Evolutionary conservation across 176 grass and related monocot genomes (phyloP).

Genomic region (Aegilops bicornis): DNA sequence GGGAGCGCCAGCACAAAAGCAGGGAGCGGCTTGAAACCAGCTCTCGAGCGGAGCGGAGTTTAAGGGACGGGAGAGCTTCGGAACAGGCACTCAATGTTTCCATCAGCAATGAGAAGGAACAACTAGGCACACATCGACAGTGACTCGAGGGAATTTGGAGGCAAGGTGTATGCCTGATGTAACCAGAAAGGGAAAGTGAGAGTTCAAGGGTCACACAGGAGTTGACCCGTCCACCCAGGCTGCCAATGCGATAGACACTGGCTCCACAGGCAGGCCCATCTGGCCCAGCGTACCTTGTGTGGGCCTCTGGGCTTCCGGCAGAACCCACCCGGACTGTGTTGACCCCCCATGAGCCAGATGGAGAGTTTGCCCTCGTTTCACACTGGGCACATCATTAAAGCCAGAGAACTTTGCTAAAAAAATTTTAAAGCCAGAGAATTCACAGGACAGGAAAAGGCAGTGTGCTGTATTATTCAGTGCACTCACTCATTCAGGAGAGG

Average conservation of each 20-base stretch:
- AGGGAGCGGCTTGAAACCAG: too few relatives aligned
- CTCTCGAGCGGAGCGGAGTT: too few relatives aligned
- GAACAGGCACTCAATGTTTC: background rate
- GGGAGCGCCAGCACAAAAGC: too few relatives aligned
- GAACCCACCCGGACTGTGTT: constrained; percentile 34
- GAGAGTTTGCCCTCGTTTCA: constrained; percentile 22
- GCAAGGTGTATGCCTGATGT: background rate
- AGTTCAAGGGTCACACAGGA: background rate
- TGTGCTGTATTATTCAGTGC: background rate
- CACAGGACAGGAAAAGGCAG: background rate
- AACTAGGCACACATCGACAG: background rate
- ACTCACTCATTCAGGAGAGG: background rate
- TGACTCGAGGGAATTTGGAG: background rate
- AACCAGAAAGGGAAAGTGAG: background rate
- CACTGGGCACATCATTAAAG: constrained; percentile 5
- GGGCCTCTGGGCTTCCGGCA: constrained; percentile 21
- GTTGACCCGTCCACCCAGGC: constrained; percentile 51
- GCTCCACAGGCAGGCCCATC: constrained; percentile 24
- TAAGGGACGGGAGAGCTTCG: too few relatives aligned
- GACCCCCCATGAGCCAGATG: too few relatives aligned
- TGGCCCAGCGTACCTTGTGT: constrained; percentile 31
- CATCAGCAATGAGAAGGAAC: constrained; percentile 17
- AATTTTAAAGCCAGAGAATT: background rate
- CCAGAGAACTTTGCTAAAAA: too few relatives aligned
- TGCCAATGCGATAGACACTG: constrained; percentile 41